Conservation (phyloP, 2,329 filamentous ascomycete genomes). For the Pseudogymnoascus sp. region DNA sequence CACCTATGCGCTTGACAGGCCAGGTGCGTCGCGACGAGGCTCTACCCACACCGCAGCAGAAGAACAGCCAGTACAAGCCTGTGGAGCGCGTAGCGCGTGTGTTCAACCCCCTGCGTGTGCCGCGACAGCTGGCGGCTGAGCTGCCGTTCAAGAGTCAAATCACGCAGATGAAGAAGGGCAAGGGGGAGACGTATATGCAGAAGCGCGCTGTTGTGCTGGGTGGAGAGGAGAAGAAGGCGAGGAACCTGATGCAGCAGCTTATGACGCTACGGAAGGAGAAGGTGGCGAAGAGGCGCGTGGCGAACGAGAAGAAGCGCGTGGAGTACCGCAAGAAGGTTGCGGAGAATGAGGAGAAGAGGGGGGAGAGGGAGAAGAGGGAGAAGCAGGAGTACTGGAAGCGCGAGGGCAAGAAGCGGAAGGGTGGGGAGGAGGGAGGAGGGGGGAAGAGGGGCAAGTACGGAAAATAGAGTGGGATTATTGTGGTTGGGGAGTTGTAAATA, state of each 20-base stretch:
- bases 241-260: conserved; percentile 87
- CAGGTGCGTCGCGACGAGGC: conserved; percentile 73
- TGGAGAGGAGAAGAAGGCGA: conserved; percentile 80
- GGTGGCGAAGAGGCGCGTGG: conserved; percentile 68
- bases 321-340: conserved; percentile 77
- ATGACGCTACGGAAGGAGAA: conserved; percentile 87
- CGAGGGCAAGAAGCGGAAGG: conserved; percentile 74
- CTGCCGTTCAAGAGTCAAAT: conserved; percentile 93
- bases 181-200: conserved; percentile 79
- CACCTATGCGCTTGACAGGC: conserved; percentile 87
- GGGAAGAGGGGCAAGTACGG: conserved; percentile 27
- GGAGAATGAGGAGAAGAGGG: conserved; percentile 76
- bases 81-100: conserved; percentile 59
- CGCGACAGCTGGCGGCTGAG: conserved; percentile 68
- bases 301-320: conserved; percentile 80
- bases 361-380: conserved; percentile 80
- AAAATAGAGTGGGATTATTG: background rate
- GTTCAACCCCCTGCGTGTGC: conserved; percentile 70
- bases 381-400: conserved; percentile 86
- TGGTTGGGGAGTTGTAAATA: background rate
- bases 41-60: conserved; percentile 67
- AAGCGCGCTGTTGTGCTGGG: conserved; percentile 85
- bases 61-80: conserved; percentile 76
- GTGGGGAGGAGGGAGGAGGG: conserved; percentile 41
- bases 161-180: conserved; percentile 69